Base-by-base conservation (phyloP, 1,284 basidiomycete species). In the Trametes sp. region DNA sequence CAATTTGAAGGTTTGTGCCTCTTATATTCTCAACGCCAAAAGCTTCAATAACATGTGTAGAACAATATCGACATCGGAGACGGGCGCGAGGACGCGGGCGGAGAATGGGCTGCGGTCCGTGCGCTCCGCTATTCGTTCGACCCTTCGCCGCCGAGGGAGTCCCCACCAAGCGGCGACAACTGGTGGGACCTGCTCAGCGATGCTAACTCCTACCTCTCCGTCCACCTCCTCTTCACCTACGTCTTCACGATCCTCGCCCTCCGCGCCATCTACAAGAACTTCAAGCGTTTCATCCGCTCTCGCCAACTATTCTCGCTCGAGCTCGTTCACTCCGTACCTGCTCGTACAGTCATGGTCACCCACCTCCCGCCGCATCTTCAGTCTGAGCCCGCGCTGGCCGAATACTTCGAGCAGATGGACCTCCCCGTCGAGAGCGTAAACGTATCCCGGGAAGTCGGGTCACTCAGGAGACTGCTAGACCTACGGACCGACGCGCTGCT, bases 241-340 rank as follows among this genome's bases (percentile, higher is more conserved):
- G 80, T 96, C 53, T 97, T 98, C 82, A 96, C 96, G 1, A 73
- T 89, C 51, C 86, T 98, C 55, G 87, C 94, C 0, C 85, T 98
- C 64, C 88, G 87, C 61, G 93, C 93, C 77, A 87, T 98, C 56
- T 90, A 95, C 81, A 87, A 88, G 69, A 97, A 96, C 75, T 98
- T 96, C 75, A 84, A 88, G 50, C 87, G 90, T 23, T 99, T 97
- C 78, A 87, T 98, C 59, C 90, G 90, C n/a, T 88, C 94, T 2
- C 87, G 97, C 1, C 97, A 99, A 74, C 85, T 97, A 9, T 98
- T 96, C 78, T 94, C 94, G 0, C 83, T 98, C 42, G 95, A 98
- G 74, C 87, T 98, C 28, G 95, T 97, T 13, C 94, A 98, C 73
- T 95, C 94, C 11, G 94, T 98, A 44, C 90, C 96, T 0, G 94